Evolutionary conservation across 805 yeast species (phyloP).

Genomic region (Lachancea nothofagi): DNA sequence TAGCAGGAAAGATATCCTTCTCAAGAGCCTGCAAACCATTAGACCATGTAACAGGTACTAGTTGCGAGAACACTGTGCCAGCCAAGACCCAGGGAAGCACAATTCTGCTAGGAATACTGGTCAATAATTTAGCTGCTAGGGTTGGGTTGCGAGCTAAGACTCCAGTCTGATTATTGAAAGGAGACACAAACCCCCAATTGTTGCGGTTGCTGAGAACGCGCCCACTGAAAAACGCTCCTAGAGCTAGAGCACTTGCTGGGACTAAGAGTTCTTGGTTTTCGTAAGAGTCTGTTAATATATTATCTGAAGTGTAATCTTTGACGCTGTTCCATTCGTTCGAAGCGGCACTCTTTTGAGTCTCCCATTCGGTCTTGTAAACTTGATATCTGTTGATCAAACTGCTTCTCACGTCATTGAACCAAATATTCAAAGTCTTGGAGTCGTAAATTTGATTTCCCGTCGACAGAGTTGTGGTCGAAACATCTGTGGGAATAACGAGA

Average conservation of each 20-base stretch:
- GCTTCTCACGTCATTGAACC: slow-evolving; percentile 13
- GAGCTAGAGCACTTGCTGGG: slow-evolving; percentile 24
- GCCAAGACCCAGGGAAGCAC: slow-evolving; percentile 24
- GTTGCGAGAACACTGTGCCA: slow-evolving; percentile 17
- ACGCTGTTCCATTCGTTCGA: slow-evolving; percentile 12
- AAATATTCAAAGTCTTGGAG: slow-evolving; percentile 10
- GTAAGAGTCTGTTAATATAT: slow-evolving; percentile 19
- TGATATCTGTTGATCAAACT: slow-evolving; percentile 11
- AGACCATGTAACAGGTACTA: slow-evolving; percentile 26
- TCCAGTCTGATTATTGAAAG: slow-evolving; percentile 9
- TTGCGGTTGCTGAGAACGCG: slow-evolving; percentile 23
- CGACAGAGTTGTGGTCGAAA: slow-evolving; percentile 10
- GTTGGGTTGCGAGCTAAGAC: slow-evolving; percentile 12
- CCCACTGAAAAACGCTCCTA: slow-evolving; percentile 28
- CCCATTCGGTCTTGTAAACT: slow-evolving; percentile 16
- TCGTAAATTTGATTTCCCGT: slow-evolving; percentile 19
- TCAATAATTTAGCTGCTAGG: slow-evolving; percentile 14
- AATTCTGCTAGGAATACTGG: slow-evolving; percentile 25
- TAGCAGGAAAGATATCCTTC: slow-evolving; percentile 19
- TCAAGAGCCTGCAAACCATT: slow-evolving; percentile 16
- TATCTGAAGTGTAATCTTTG: slow-evolving; percentile 14
- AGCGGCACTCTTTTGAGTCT: slow-evolving; percentile 17
- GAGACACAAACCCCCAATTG: slow-evolving; percentile 22
- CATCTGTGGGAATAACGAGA: slow-evolving; percentile 6
- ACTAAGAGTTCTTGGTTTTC: slow-evolving; percentile 24